A percentile compares a stretch with the other conserved stretches of the same genome.
Conservation (phyloP, 768 basidiomycete species). For the Pleurotus cornucopiae region DNA sequence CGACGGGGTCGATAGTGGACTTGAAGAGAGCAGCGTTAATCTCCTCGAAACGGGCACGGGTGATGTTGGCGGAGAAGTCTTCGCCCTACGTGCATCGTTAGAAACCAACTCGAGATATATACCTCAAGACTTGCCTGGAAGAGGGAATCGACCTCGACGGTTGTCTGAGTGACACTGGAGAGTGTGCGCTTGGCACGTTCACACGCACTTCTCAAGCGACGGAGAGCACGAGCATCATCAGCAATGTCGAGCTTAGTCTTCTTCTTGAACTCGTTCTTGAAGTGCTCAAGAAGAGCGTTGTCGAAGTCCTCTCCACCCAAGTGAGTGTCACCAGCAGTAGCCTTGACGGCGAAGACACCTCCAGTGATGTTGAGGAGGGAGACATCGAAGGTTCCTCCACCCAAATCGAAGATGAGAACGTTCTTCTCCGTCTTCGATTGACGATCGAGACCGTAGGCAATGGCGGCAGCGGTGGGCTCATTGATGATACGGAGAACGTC, state of each 20-base stretch:
- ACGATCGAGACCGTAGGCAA: slow-evolving; percentile 98
- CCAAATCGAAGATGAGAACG: slow-evolving; percentile 97
- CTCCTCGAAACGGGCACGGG: slow-evolving; percentile 99
- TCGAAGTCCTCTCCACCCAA: slow-evolving; percentile 99
- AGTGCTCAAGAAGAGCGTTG: slow-evolving; percentile 95
- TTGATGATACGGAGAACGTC: slow-evolving; percentile 99
- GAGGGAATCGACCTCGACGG: slow-evolving; percentile 98
- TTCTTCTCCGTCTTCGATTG: slow-evolving; percentile 88
- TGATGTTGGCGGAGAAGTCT: slow-evolving; percentile 98
- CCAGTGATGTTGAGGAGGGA: slow-evolving; percentile 95
- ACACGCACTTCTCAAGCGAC: slow-evolving; percentile 94
- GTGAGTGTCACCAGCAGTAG: slow-evolving; percentile 97
- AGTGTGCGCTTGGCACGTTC: slow-evolving; percentile 99
- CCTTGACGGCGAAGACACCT: slow-evolving; percentile 98
- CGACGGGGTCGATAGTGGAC: slow-evolving; percentile 96
- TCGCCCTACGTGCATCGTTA: slow-evolving; percentile 55
- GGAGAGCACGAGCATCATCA: slow-evolving; percentile 92
- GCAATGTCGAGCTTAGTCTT: slow-evolving; percentile 98
- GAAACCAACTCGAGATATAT: background rate
- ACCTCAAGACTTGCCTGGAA: slow-evolving; percentile 61
- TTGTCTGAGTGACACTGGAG: slow-evolving; percentile 97
- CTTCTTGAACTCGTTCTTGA: slow-evolving; percentile 99
- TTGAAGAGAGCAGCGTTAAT: slow-evolving; percentile 95
- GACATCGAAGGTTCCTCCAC: slow-evolving; percentile 98
- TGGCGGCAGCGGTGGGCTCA: slow-evolving; percentile 97